These are phyloP conservation scores for Physocladia obscura DNA, from an alignment of 192 early-diverging fungal genomes.

Conservation along the genomic window DNA sequence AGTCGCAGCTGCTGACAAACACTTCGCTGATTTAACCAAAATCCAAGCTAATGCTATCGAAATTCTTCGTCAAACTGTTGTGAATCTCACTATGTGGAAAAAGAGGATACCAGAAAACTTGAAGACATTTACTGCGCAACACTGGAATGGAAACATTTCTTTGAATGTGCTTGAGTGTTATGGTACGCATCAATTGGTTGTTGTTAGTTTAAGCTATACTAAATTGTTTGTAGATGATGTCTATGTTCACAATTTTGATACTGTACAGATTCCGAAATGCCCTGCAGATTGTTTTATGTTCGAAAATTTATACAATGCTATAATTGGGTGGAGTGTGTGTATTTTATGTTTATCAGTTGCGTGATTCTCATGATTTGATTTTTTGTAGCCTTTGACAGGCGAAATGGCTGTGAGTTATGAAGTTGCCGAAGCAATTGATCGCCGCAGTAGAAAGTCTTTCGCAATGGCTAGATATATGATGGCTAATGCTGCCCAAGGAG, in stretches of 20 bases:
- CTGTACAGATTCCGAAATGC: constrained; percentile 1
- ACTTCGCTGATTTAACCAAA: not conserved
- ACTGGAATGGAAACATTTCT: not conserved
- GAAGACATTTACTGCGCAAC: not conserved
- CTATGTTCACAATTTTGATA: not conserved
- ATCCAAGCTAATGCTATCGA: not conserved
- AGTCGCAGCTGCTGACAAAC: not conserved
- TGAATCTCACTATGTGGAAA: not conserved
- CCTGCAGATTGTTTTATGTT: not conserved
- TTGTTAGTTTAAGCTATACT: not conserved
- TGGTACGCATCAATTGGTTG: not conserved
- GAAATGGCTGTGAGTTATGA: not conserved
- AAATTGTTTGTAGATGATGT: not conserved
- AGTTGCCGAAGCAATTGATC: not conserved
- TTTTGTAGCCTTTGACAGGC: not conserved
- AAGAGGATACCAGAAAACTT: not conserved
- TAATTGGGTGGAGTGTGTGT: not conserved
- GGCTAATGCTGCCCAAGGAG: not conserved
- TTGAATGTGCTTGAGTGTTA: not conserved
- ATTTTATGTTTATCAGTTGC: not conserved
- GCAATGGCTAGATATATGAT: not conserved
- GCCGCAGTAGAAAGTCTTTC: not conserved
- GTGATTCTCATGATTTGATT: not conserved
- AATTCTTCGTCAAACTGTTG: not conserved
- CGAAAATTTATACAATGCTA: not conserved